phyloP scores from a whole-genome alignment of 805 yeast species.

The Tetrapisispora phaffii region DNA sequence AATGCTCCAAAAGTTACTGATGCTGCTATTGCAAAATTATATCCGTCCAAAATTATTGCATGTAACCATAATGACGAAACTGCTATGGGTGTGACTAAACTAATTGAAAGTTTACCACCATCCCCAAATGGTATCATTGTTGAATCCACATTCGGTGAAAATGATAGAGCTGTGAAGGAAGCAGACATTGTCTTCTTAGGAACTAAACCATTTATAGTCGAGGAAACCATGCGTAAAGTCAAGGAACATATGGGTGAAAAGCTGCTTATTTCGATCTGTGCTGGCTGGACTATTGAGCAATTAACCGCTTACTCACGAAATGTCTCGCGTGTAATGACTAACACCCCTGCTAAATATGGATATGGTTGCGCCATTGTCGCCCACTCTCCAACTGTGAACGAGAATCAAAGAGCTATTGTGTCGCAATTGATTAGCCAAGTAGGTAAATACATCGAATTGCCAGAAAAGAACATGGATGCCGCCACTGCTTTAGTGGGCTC shows the following conservation, averaged over 20 bases:
- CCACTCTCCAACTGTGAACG: conserved; percentile 44
- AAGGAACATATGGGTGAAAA: conserved; percentile 39
- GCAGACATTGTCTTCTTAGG: conserved; percentile 73
- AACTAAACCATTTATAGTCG: conserved; percentile 78
- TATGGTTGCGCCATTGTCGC: conserved; percentile 92
- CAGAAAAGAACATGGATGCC: conserved; percentile 92
- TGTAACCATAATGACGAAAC: conserved; percentile 43
- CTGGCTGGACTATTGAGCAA: conserved; percentile 83
- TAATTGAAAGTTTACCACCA: conserved; percentile 38
- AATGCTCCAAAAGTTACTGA: conserved; percentile 22
- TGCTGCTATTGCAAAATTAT: conserved; percentile 29
- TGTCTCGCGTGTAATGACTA: conserved; percentile 93
- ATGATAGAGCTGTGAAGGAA: conserved; percentile 47
- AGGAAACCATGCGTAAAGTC: conserved; percentile 47
- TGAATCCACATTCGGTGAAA: conserved; percentile 43
- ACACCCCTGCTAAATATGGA: conserved; percentile 90
- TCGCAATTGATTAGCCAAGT: conserved; percentile 46
- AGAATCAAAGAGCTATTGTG: conserved; percentile 30
- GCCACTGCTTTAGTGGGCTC: conserved; percentile 93
- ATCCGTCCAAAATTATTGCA: conserved; percentile 68
- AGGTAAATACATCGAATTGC: conserved; percentile 53
- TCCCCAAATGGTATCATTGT: conserved; percentile 38
- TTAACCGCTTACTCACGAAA: conserved; percentile 40
- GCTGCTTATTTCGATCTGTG: conserved; percentile 70
- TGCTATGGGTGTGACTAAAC: conserved; percentile 40